Percentiles rank a stretch among this genome's conserved stretches.
Evolutionary conservation across 371 early-diverging fungal genomes (phyloP).

Genomic region (Apophysomyces trapeziformis): DNA sequence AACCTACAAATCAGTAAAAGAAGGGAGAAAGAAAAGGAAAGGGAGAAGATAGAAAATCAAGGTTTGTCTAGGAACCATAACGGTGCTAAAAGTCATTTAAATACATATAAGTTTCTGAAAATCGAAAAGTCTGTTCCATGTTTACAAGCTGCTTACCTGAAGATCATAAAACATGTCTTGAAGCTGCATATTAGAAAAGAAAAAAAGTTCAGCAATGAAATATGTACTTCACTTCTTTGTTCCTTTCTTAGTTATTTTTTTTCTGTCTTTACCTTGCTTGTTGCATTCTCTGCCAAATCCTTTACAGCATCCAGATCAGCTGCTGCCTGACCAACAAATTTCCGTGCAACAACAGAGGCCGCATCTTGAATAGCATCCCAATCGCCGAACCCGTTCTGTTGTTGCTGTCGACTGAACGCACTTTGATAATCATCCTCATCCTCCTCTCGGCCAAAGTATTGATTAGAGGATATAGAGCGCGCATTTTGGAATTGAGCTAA

Average conservation of each 20-base stretch:
- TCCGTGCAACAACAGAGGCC: conserved; percentile 69
- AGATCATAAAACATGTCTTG: conserved; percentile 26
- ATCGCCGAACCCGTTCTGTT: conserved; percentile 26
- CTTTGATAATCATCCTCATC: conserved; percentile 14
- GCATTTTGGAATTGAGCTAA: conserved; percentile 76
- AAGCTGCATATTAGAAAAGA: conserved; percentile 4
- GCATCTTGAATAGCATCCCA: conserved; percentile 58
- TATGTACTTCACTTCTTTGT: too few species aligned
- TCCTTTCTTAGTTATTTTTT: too few species aligned
- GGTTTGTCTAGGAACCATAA: background rate
- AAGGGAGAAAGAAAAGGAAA: too few species aligned
- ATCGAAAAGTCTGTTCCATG: background rate
- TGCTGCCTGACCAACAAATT: conserved; percentile 74
- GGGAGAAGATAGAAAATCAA: too few species aligned
- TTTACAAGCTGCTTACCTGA: conserved; percentile 16
- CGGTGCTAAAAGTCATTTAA: background rate
- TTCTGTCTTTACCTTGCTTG: conserved; percentile 29
- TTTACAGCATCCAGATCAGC: conserved; percentile 77
- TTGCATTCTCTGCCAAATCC: conserved; percentile 71
- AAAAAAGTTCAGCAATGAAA: background rate
- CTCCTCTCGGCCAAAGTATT: conserved; percentile 82
- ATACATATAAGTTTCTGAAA: background rate
- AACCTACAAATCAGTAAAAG: too few species aligned
- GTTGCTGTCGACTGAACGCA: conserved; percentile 12
- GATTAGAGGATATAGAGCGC: conserved; percentile 77